Percentiles rank a stretch among this genome's conserved stretches.
Conservation (phyloP, 140 eudicot genomes). For the Ambrosia hybrid region DNA sequence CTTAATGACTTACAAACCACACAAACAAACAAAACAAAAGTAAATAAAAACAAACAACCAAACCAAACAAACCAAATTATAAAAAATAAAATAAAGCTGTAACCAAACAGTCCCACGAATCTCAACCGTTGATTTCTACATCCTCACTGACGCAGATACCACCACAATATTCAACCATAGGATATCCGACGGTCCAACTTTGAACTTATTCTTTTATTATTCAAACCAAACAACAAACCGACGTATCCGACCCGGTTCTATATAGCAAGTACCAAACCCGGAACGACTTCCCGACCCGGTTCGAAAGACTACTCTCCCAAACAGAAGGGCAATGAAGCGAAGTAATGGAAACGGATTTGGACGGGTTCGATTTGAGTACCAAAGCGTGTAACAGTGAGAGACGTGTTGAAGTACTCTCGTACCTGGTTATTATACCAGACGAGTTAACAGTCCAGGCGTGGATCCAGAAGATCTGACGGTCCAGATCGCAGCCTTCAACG, state of each 20-base stretch:
- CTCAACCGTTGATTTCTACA: constrained; percentile 43
- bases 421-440: constrained; percentile 90
- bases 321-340: constrained; percentile 70
- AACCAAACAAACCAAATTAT: constrained; percentile 5
- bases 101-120: constrained; percentile 32
- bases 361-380: constrained; percentile 26
- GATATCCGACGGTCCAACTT: constrained; percentile 21
- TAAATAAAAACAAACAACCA: not conserved
- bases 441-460: constrained; percentile 95
- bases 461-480: constrained; percentile 70
- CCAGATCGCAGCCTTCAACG: constrained; percentile 79
- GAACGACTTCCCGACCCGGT: constrained; percentile 81
- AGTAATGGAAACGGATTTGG: constrained; percentile 27
- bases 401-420: constrained; percentile 88
- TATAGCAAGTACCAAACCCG: constrained; percentile 87
- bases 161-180: constrained; percentile 44
- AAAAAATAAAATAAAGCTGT: not conserved
- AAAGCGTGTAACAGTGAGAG: constrained; percentile 82
- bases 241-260: constrained; percentile 20
- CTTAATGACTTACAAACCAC: not conserved
- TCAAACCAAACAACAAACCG: constrained; percentile 15
- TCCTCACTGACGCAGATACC: constrained; percentile 39
- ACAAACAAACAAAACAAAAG: constrained; percentile 16
- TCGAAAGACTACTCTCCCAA: constrained; percentile 73
- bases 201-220: constrained; percentile 26